phyloP scores from a whole-genome alignment of 768 basidiomycete species.

The Tricholoma hemisulphureum region DNA sequence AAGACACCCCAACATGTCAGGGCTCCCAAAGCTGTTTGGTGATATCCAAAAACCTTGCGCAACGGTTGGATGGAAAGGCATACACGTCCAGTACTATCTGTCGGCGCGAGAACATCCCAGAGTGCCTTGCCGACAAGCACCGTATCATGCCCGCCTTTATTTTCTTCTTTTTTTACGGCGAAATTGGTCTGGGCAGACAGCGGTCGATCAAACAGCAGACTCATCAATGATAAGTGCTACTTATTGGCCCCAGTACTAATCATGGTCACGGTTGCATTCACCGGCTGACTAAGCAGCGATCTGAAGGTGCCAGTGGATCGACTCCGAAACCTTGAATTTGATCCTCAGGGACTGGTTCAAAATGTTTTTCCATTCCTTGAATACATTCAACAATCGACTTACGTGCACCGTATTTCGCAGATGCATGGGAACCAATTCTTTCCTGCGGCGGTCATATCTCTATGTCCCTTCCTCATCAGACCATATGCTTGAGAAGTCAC shows the following conservation, averaged over 20 bases:
- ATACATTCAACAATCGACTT: background rate
- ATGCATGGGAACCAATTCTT: background rate
- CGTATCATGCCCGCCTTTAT: conserved; percentile 15
- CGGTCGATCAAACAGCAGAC: conserved; percentile 28
- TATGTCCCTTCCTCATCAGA: conserved; percentile 83
- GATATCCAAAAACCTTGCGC: background rate
- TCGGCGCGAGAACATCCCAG: conserved; percentile 27
- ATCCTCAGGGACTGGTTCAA: too few relatives aligned
- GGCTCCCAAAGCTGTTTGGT: conserved; percentile 3
- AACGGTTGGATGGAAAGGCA: conserved; percentile 16
- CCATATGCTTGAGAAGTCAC: conserved; percentile 79
- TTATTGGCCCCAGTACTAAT: too few relatives aligned
- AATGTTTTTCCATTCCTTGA: background rate
- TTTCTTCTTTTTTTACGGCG: conserved; percentile 17
- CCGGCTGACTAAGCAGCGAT: too few relatives aligned
- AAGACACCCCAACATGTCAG: conserved; percentile 33
- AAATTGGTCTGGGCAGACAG: conserved; percentile 26
- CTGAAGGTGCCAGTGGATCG: too few relatives aligned
- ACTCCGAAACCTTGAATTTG: too few relatives aligned
- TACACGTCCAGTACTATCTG: conserved; percentile 11
- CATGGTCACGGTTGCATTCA: too few relatives aligned
- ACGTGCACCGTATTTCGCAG: background rate
- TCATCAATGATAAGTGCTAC: conserved; percentile 16
- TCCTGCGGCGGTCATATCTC: conserved; percentile 57
- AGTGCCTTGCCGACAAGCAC: conserved; percentile 31